Conservation (phyloP, 495 filamentous ascomycete species). For the Hypoxylon crocopeplum region DNA sequence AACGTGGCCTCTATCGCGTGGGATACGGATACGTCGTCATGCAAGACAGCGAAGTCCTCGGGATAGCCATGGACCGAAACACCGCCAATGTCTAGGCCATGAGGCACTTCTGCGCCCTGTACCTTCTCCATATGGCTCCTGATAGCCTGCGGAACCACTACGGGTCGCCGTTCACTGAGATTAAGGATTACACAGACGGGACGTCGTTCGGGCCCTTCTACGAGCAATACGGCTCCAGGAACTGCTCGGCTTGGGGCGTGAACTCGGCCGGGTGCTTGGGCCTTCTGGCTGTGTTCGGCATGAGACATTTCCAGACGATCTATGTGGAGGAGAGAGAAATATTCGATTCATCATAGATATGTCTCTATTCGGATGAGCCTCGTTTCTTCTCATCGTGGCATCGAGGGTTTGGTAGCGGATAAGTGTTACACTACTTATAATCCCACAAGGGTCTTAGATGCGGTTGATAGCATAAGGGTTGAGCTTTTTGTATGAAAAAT, state of each 20-base stretch:
- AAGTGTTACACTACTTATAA: too few relatives aligned
- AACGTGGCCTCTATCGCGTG: too few relatives aligned
- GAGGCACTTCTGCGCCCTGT: background rate
- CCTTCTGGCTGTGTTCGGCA: background rate
- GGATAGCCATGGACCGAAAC: background rate
- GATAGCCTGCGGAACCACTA: background rate
- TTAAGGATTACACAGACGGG: background rate
- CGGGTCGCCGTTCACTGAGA: background rate
- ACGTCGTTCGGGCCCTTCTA: background rate
- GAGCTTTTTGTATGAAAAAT: too few relatives aligned
- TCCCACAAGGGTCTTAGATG: too few relatives aligned
- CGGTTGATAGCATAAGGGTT: too few relatives aligned
- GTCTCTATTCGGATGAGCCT: too few relatives aligned
- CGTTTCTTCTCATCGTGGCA: background rate
- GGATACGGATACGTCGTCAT: too few relatives aligned
- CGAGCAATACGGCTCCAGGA: background rate
- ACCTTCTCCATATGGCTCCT: background rate
- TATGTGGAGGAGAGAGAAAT: conserved; percentile 1
- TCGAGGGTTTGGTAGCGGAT: too few relatives aligned
- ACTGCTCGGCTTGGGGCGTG: conserved; percentile 16
- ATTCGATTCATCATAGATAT: background rate
- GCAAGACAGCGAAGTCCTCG: background rate
- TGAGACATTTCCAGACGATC: background rate
- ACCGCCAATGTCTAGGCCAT: conserved; percentile 4
- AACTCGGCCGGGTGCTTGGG: background rate